phyloP scores from a whole-genome alignment of 176 grass and related monocot species.

The Sorghum bicolor region Sorghum_bicolor_NCBIv3 NC_012879.2:8021501-8022000 shows the following conservation, averaged over 20 bases:
- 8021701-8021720: slow-evolving; percentile 88
- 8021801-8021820: slow-evolving; percentile 24
- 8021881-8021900: not conserved
- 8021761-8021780: slow-evolving; percentile 55
- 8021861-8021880: not conserved
- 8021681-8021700: slow-evolving; percentile 91
- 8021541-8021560: slow-evolving; percentile 78
- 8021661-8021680: slow-evolving; percentile 54
- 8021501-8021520: not conserved
- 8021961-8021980: not conserved
- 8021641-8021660: slow-evolving; percentile 68
- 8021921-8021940: slow-evolving; percentile 22
- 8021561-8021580: slow-evolving; percentile 78
- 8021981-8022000: slow-evolving; percentile 6
- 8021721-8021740: slow-evolving; percentile 42
- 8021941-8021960: slow-evolving; percentile 23
- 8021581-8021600: slow-evolving; percentile 67
- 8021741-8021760: slow-evolving; percentile 29
- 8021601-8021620: slow-evolving; percentile 81
- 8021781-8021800: slow-evolving; percentile 84
- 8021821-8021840: not conserved
- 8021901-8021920: not conserved
- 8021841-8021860: slow-evolving; percentile 1
- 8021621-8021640: slow-evolving; percentile 65
- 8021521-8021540: slow-evolving; percentile 60